These are phyloP conservation scores for Stachybotrys chlorohalonatus DNA, from an alignment of 2,329 filamentous ascomycete genomes.

Conservation along the genomic window DNA sequence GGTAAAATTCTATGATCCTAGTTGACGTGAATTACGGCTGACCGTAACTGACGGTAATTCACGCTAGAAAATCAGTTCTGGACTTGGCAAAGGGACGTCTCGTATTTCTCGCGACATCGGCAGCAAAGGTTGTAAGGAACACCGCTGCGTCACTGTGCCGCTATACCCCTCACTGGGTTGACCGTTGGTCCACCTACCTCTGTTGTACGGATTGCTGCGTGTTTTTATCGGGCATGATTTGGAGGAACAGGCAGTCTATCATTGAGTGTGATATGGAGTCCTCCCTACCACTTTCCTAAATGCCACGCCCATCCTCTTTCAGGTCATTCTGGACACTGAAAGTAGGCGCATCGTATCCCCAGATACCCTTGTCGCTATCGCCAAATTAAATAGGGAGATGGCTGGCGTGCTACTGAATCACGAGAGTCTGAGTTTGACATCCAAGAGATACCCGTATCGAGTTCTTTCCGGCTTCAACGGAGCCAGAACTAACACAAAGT, in stretches of 20 bases:
- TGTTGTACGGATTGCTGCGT: too few species aligned
- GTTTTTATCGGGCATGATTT: too few species aligned
- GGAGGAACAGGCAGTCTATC: too few species aligned
- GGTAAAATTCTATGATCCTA: too few species aligned
- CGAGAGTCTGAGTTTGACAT: background rate
- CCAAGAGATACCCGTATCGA: background rate
- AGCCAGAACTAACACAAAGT: background rate
- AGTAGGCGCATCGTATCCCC: background rate
- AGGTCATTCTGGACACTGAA: background rate
- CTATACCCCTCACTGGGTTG: background rate
- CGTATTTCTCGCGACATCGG: background rate
- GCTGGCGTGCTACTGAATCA: background rate
- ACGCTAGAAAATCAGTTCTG: background rate
- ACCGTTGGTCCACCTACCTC: too few species aligned
- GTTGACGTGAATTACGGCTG: too few species aligned
- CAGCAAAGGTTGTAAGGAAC: background rate
- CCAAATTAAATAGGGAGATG: conserved; percentile 1
- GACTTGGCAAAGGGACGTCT: background rate
- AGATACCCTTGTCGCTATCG: background rate
- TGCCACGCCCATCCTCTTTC: background rate
- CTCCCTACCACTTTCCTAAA: background rate
- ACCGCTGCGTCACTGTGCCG: background rate
- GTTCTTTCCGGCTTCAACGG: background rate
- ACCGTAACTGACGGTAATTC: background rate
- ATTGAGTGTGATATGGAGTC: too few species aligned